Evolutionary conservation across 78 protist genomes (phyloP), one percentile per base, ranked within the genome.

Genomic region (Cavenderia fasciculata): DNA sequence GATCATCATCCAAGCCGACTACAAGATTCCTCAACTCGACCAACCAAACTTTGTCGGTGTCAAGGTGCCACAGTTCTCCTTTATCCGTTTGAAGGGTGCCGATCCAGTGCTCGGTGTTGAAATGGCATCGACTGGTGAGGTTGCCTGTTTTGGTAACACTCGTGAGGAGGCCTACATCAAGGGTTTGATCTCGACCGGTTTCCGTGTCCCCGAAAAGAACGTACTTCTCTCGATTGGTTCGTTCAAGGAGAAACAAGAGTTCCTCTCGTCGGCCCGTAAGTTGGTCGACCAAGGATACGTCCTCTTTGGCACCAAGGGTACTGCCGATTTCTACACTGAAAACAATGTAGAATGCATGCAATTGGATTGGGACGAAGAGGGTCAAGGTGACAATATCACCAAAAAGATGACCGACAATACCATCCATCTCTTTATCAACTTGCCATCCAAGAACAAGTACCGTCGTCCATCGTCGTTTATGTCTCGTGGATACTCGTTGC

Each of bases 41-140:
- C 51, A 36, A 47, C 14, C 36, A n/a, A 40, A 23, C 40, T 90
- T 61, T 54, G 90, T 93, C 40, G 95, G 95, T 27, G 91, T 94
- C 31, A 97, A 97, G 88, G 98, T 96, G 52, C 98, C 99, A 31
- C 97, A 95, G 94, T 98, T 98, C 95, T 96, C 98, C 27, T 98
- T 97, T 94, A 90, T 87, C 54, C 96, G 99, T 33, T 86, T 98
- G 41, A 69, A 90, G 11, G 98, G 98, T 61, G 98, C 98, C 31
- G 99, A 98, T 75, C 99, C 99, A 46, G 77, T 95, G 4, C 88
- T 98, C 29, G 98, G 99, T 52, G 99, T 98, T 19, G 99, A 98
- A 31, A 98, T 98, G 99, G 97, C 98, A 8, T 94, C 97, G n/a
- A 98, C 99, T 6, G 99, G 99, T 38, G 99, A 98, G 90, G 98